Evolutionary conservation across 73 alveolate species (phyloP).

Genomic region (Breviolum minutum): DNA sequence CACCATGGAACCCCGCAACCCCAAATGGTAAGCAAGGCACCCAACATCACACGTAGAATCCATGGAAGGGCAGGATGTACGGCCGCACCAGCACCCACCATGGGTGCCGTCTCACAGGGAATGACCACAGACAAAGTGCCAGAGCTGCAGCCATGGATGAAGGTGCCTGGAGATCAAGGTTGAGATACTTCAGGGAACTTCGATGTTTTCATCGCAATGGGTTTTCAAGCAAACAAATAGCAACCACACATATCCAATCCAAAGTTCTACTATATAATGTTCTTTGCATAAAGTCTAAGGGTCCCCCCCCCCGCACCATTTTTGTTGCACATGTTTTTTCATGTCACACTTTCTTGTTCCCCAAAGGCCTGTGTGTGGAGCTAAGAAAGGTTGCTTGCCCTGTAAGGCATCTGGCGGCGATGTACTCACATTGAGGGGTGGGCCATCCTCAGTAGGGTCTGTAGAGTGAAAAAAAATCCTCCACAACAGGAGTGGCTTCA

Average conservation of each 20-base stretch:
- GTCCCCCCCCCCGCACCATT: too few species aligned
- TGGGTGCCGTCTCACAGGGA: slow-evolving; percentile 11
- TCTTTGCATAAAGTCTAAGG: too few species aligned
- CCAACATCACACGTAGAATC: slow-evolving; percentile 9
- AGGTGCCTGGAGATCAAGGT: background rate
- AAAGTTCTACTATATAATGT: too few species aligned
- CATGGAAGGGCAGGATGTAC: background rate
- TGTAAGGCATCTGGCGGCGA: too few species aligned
- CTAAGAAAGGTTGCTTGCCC: background rate
- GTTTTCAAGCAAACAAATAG: background rate
- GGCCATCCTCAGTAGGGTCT: too few species aligned
- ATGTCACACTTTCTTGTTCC: background rate
- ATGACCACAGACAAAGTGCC: background rate
- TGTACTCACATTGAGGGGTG: too few species aligned
- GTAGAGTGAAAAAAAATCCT: too few species aligned
- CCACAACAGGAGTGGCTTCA: too few species aligned
- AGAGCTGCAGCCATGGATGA: background rate
- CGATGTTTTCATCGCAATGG: background rate
- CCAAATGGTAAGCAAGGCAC: background rate
- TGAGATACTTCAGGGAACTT: background rate
- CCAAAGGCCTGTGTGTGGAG: background rate
- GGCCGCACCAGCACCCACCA: background rate
- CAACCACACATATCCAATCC: too few species aligned
- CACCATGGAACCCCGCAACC: background rate
- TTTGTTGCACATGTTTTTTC: too few species aligned